Percentiles rank a stretch among this genome's conserved stretches.
Evolutionary conservation across 2,329 filamentous ascomycete genomes (phyloP).

Genomic region (Hymenoscyphus albidus): DNA sequence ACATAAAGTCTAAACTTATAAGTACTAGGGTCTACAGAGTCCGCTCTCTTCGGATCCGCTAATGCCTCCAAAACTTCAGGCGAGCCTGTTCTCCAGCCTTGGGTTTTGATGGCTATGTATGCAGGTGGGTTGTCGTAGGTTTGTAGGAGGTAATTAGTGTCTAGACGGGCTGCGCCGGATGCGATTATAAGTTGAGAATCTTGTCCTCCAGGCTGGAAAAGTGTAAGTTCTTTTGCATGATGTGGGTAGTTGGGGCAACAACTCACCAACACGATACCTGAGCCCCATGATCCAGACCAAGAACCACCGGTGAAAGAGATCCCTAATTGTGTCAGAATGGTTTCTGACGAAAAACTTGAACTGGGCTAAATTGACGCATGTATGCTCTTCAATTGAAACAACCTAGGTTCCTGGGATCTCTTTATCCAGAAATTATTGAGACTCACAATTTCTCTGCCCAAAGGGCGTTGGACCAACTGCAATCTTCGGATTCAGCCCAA

Average conservation of each 20-base stretch:
- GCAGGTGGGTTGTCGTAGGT: constrained; percentile 47
- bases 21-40: constrained; percentile 30
- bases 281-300: constrained; percentile 48
- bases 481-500: constrained; percentile 43
- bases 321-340: constrained; percentile 10
- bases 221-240: not conserved
- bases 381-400: not conserved
- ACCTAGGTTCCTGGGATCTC: not conserved
- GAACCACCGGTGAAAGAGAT: constrained; percentile 45
- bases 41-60: constrained; percentile 27
- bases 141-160: constrained; percentile 48
- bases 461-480: constrained; percentile 41
- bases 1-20: constrained; percentile 49
- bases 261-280: constrained; percentile 42
- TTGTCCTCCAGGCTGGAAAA: constrained; percentile 37
- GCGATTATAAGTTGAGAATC: constrained; percentile 36
- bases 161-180: constrained; percentile 36
- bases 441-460: constrained; percentile 44
- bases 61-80: constrained; percentile 36
- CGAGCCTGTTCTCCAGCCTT: constrained; percentile 46
- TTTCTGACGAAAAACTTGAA: not conserved
- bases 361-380: not conserved
- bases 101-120: constrained; percentile 44
- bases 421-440: not conserved
- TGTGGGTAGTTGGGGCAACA: not conserved